Evolutionary conservation across 2,329 filamentous ascomycete genomes (phyloP).

Genomic region (Colletotrichum sp.): DNA sequence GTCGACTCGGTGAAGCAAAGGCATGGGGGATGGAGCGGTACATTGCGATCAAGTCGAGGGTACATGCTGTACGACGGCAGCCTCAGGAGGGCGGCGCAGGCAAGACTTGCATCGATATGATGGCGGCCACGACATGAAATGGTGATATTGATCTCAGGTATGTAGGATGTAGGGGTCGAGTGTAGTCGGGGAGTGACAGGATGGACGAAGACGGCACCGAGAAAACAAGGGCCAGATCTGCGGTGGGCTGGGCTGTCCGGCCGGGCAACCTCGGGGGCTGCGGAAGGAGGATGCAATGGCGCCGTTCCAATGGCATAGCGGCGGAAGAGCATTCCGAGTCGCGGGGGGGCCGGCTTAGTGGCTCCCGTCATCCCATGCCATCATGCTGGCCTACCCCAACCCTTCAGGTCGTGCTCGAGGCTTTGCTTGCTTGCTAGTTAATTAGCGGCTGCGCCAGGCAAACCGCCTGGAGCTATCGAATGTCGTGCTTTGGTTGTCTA

Average conservation of each 20-base stretch:
- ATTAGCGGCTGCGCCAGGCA: background rate
- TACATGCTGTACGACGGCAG: constrained; percentile 5
- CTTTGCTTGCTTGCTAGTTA: background rate
- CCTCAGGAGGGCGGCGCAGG: background rate
- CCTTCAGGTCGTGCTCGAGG: background rate
- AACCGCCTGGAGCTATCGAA: background rate
- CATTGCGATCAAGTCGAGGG: background rate
- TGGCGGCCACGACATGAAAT: background rate
- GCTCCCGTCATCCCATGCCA: background rate
- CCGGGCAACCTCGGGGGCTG: background rate
- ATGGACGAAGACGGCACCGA: background rate
- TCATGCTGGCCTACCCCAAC: background rate
- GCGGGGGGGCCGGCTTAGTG: background rate
- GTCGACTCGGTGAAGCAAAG: constrained; percentile 15
- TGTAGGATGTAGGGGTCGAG: background rate
- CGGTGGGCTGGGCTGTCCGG: background rate
- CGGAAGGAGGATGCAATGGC: background rate
- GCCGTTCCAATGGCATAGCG: background rate
- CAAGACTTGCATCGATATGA: background rate
- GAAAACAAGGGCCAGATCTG: background rate
- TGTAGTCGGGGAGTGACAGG: background rate
- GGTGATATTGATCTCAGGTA: background rate
- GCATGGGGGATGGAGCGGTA: constrained; percentile 1
- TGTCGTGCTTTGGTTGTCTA: background rate
- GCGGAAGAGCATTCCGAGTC: background rate